A percentile compares a stretch with the other conserved stretches of the same genome.
Evolutionary conservation across 129 eudicot species (phyloP).

Genomic region (Mikania micrantha): DNA sequence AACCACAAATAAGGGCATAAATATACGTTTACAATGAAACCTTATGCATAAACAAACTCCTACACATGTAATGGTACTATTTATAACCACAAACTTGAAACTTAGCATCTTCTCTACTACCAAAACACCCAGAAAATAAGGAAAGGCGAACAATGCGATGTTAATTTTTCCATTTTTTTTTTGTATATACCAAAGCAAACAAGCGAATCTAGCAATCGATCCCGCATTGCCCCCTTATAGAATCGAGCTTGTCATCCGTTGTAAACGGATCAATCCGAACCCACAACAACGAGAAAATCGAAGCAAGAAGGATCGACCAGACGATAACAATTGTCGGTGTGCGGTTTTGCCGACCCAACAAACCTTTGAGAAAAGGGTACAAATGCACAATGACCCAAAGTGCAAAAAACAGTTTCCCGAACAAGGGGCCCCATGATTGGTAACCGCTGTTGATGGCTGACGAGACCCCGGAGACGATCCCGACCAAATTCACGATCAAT

Average conservation of each 20-base stretch:
- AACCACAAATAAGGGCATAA: background rate
- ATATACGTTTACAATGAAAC: background rate
- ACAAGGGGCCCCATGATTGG: conserved; percentile 67
- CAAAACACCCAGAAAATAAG: background rate
- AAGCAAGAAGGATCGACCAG: conserved; percentile 70
- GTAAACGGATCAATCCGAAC: conserved; percentile 54
- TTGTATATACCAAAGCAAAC: conserved; percentile 26
- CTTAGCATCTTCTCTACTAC: too few species aligned
- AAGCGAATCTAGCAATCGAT: conserved; percentile 34
- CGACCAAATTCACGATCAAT: conserved; percentile 50
- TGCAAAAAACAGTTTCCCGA: conserved; percentile 67
- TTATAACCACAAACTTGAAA: conserved; percentile 1
- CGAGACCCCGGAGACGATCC: conserved; percentile 61
- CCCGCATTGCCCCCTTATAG: conserved; percentile 43
- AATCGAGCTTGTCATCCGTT: conserved; percentile 24
- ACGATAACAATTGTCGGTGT: conserved; percentile 64
- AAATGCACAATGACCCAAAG: conserved; percentile 68
- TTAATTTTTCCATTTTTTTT: background rate
- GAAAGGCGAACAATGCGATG: background rate
- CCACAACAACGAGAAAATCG: conserved; percentile 64
- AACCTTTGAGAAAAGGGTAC: conserved; percentile 66
- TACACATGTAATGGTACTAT: background rate
- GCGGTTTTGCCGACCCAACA: conserved; percentile 49
- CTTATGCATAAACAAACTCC: background rate
- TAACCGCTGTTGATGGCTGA: conserved; percentile 60